These are phyloP conservation scores for Schoenoplectus tabernaemontani DNA, from an alignment of 202 grass and related monocot genomes.

Conservation along the genomic window DNA sequence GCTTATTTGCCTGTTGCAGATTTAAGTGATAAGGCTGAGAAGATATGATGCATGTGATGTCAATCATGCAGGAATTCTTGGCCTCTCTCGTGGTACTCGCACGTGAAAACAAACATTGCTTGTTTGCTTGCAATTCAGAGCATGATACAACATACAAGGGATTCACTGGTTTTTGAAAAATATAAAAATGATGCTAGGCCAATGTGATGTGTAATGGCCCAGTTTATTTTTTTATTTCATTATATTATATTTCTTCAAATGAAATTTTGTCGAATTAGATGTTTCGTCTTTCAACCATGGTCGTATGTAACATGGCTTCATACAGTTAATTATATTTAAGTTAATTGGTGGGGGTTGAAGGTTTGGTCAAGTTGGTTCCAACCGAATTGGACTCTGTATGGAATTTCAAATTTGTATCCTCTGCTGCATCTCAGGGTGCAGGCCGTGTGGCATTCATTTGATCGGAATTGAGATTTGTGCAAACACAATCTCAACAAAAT, in stretches of 20 bases:
- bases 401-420: too few species aligned
- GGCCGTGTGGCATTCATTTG: too few species aligned
- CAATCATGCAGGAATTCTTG: background rate
- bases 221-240: too few species aligned
- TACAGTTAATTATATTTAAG: background rate
- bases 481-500: too few species aligned
- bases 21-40: background rate
- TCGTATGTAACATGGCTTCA: too few species aligned
- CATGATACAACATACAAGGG: background rate
- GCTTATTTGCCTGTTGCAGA: background rate
- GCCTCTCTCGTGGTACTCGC: background rate
- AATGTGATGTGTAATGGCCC: too few species aligned
- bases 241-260: too few species aligned
- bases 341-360: background rate
- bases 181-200: background rate
- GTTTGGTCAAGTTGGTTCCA: background rate
- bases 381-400: background rate
- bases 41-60: conserved; percentile 15
- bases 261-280: background rate
- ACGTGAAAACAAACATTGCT: background rate
- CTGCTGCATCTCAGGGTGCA: too few species aligned
- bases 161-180: background rate
- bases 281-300: background rate
- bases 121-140: conserved; percentile 8
- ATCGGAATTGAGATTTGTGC: too few species aligned